These are phyloP conservation scores for Paramecium tetraurelia DNA, from an alignment of 73 alveolate genomes.

Conservation along the genomic window DNA sequence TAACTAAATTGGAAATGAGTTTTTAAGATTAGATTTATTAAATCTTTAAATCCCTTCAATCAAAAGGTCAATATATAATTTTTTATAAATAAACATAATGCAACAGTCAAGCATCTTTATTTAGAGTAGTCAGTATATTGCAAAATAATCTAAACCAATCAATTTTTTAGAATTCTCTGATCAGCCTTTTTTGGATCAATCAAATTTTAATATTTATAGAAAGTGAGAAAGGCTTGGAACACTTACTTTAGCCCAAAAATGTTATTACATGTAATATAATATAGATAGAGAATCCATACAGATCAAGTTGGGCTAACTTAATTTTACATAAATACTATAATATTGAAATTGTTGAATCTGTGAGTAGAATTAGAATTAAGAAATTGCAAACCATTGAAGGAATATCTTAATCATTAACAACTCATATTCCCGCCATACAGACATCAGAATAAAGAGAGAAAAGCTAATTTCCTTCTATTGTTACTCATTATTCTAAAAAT, in stretches of 20 bases:
- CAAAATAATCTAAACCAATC: neutral
- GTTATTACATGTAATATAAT: neutral
- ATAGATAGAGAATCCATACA: slow-evolving; percentile 3
- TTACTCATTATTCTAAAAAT: neutral
- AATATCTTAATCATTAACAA: neutral
- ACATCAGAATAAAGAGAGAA: neutral
- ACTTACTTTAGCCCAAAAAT: neutral
- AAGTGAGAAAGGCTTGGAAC: neutral
- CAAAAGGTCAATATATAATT: neutral
- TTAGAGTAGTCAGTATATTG: neutral
- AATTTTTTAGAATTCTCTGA: neutral
- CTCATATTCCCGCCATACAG: neutral
- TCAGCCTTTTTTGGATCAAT: neutral
- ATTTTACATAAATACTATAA: neutral
- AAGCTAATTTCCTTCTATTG: neutral
- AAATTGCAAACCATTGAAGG: neutral
- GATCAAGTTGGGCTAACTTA: neutral
- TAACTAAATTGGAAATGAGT: neutral
- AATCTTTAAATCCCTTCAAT: neutral
- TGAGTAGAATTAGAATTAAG: neutral
- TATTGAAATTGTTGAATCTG: neutral
- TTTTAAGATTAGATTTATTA: neutral
- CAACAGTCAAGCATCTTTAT: neutral
- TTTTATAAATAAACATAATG: neutral
- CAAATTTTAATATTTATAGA: neutral